Conservation (phyloP, 73 alveolate genomes). For the Blepharisma japonicum region DNA sequence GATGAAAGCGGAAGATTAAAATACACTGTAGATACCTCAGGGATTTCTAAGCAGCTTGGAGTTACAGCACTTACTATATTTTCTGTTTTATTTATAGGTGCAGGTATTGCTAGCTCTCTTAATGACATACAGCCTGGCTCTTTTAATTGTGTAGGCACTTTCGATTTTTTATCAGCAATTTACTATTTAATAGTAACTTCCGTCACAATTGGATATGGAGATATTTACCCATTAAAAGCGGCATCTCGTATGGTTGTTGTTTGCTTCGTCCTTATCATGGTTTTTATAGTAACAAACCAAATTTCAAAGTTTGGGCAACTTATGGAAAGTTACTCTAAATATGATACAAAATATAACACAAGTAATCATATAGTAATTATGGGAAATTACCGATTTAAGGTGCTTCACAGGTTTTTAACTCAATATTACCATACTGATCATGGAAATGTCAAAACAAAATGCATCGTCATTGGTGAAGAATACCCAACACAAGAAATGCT, state of each 20-base stretch:
- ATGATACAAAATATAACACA: slow-evolving; percentile 23
- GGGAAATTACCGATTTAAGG: slow-evolving; percentile 22
- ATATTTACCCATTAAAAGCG: neutral
- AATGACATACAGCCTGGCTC: slow-evolving; percentile 11
- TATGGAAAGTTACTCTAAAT: slow-evolving; percentile 1
- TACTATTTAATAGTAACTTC: slow-evolving; percentile 32
- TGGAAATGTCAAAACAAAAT: slow-evolving; percentile 12
- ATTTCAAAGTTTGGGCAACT: slow-evolving; percentile 18
- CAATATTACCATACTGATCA: slow-evolving; percentile 25
- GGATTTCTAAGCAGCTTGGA: slow-evolving; percentile 17
- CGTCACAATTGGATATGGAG: slow-evolving; percentile 33
- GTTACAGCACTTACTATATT: neutral
- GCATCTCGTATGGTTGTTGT: slow-evolving; percentile 5
- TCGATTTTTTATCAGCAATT: slow-evolving; percentile 31
- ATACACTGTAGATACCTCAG: slow-evolving; percentile 23
- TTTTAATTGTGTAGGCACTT: neutral
- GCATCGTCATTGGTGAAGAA: slow-evolving; percentile 7
- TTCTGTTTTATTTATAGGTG: slow-evolving; percentile 11
- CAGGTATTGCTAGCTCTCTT: slow-evolving; percentile 3
- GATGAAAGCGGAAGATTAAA: neutral
- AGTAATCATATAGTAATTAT: slow-evolving; percentile 2
- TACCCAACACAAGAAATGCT: slow-evolving; percentile 15
- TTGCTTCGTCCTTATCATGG: neutral
- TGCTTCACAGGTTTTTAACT: neutral
- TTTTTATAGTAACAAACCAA: slow-evolving; percentile 26